Base-by-base conservation (phyloP, 352 stramenopile species). In the Phytophthora meadii region DNA sequence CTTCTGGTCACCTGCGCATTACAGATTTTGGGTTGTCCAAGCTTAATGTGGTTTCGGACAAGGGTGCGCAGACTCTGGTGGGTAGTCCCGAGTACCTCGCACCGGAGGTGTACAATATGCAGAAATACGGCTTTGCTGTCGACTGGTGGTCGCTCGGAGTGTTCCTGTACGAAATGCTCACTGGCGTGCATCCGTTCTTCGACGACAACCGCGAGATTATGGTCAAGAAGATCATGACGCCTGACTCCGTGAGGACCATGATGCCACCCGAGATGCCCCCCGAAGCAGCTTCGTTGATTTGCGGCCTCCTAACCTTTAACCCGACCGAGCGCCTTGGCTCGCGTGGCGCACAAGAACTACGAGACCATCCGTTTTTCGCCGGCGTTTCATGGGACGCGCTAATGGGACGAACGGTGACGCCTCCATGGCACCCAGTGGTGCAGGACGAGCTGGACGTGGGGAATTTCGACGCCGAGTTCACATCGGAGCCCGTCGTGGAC, bases 1-100 rank as follows among this genome's bases (percentile, higher is more conserved):
- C 76, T 87, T 74, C 84, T 45, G 98, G 97, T 1, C 97, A 99
- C 68, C 74, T 99, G 28, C 96, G 90, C 30, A 82, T 99, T 51
- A 99, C 97, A 12, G 98, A 99, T 81, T 99, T 99, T 90, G 84
- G 87, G 1, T 55, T 93, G 9, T 93, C 87, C 1, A 91, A 93
- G 54, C 74, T 89, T 22, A 88, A 90, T 19, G 84, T 93, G 9
- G 81, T 90, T 17, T 82, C 82, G 5, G 82, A 92, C 45, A 76
- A 84, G 37, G 86, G 84, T 15, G 83, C 83, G 8, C 79, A 89
- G 56, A 91, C 81, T 4, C 59, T 91, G 27, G 79, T 87, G 56
- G 94, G 92, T 8, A 97, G 87, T 34, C 86, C 88, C 4, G 90
- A 98, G 67, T 98, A 98, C 77, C 53, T 97, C 22, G 91, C 92